These are phyloP conservation scores for Cryptococcus floricola DNA, from an alignment of 1,284 basidiomycete genomes.

Conservation along the genomic window DNA sequence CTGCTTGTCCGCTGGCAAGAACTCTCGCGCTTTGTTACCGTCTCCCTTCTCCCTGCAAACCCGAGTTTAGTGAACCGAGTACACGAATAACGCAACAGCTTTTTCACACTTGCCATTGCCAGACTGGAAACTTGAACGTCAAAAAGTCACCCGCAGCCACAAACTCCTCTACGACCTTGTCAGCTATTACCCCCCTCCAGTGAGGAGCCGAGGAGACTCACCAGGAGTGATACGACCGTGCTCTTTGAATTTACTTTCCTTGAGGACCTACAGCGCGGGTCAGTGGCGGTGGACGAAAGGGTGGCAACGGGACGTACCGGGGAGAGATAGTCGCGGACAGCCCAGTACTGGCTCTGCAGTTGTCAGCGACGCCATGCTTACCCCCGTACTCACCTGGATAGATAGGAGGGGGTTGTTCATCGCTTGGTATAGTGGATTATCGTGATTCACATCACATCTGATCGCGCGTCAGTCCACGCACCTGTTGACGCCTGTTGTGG, in stretches of 20 bases:
- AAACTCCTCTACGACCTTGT: constrained; percentile 71
- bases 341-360: constrained; percentile 80
- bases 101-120: constrained; percentile 74
- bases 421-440: not conserved
- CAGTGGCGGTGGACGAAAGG: not conserved
- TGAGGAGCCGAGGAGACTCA: constrained; percentile 49
- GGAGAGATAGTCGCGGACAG: constrained; percentile 91
- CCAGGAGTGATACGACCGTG: constrained; percentile 94
- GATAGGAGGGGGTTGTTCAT: constrained; percentile 49
- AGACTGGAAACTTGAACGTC: constrained; percentile 91
- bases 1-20: constrained; percentile 90
- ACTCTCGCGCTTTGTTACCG: constrained; percentile 76
- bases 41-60: constrained; percentile 81
- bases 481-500: not conserved
- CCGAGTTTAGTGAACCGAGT: not conserved
- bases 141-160: constrained; percentile 92
- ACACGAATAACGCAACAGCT: not conserved
- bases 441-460: not conserved
- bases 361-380: constrained; percentile 7
- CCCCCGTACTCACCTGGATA: constrained; percentile 42
- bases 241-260: constrained; percentile 98
- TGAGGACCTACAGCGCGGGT: constrained; percentile 66
- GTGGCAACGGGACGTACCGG: constrained; percentile 59
- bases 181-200: not conserved
- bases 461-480: not conserved